phyloP scores from a whole-genome alignment of 2,329 filamentous ascomycete species.

The Aspergillus fijiensis region DNA sequence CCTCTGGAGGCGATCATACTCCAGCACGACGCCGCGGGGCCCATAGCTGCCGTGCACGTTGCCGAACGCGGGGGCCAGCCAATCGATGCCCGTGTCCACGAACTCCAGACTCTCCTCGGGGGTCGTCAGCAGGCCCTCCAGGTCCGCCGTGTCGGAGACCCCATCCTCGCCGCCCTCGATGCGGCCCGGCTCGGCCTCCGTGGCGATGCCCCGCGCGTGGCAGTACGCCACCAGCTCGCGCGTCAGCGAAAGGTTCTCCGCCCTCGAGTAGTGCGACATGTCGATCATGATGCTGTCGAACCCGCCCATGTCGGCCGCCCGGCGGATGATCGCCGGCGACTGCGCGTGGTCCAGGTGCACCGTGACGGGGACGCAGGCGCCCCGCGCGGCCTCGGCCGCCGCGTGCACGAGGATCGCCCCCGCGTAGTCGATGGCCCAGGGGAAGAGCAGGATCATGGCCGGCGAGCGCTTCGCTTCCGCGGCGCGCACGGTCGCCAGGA shows the following conservation, averaged over 20 bases:
- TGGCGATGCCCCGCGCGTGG: conserved; percentile 64
- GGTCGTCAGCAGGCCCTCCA: conserved; percentile 65
- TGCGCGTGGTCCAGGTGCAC: conserved; percentile 68
- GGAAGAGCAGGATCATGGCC: conserved; percentile 71
- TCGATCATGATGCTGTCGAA: conserved; percentile 77
- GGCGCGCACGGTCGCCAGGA: conserved; percentile 66
- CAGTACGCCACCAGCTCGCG: conserved; percentile 63
- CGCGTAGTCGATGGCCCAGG: conserved; percentile 70
- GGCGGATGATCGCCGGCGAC: conserved; percentile 60
- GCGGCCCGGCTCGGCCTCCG: conserved; percentile 69
- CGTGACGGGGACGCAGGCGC: conserved; percentile 59
- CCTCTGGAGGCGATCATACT: conserved; percentile 55
- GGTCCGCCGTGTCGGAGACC: conserved; percentile 64
- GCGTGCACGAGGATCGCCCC: conserved; percentile 56
- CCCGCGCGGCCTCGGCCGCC: conserved; percentile 57
- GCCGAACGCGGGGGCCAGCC: conserved; percentile 72
- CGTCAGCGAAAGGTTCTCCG: conserved; percentile 66
- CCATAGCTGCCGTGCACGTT: conserved; percentile 76
- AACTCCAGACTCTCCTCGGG: conserved; percentile 70
- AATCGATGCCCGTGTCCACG: conserved; percentile 68
- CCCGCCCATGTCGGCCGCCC: conserved; percentile 59
- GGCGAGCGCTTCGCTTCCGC: conserved; percentile 67
- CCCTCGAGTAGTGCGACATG: conserved; percentile 71
- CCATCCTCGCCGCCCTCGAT: conserved; percentile 76
- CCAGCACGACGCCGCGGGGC: conserved; percentile 60